Conservation (phyloP, 345 rosid genomes). For the Euphorbia tirucalli region DNA sequence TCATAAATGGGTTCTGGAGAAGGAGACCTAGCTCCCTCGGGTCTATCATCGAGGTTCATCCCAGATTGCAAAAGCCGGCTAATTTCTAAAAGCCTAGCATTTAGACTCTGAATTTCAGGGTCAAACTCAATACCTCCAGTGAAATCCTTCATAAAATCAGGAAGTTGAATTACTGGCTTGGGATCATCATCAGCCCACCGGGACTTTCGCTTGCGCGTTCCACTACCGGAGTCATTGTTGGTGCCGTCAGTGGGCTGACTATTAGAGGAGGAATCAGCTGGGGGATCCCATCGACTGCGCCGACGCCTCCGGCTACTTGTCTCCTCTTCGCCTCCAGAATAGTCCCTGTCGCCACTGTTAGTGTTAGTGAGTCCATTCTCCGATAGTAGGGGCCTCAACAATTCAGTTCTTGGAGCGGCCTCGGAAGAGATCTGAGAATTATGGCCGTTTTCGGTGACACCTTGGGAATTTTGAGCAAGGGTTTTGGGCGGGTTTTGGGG, state of each 20-base stretch:
- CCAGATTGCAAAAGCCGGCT: constrained; percentile 81
- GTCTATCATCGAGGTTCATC: constrained; percentile 76
- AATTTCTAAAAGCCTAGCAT: constrained; percentile 77
- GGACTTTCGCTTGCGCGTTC: constrained; percentile 71
- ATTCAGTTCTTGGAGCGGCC: constrained; percentile 25
- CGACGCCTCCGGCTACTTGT: constrained; percentile 66
- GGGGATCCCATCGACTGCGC: constrained; percentile 90
- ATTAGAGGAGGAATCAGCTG: constrained; percentile 21
- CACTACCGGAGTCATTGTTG: constrained; percentile 45
- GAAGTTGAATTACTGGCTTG: constrained; percentile 77
- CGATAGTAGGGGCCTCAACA: constrained; percentile 42
- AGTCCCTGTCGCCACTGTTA: constrained; percentile 59
- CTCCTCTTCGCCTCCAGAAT: constrained; percentile 89
- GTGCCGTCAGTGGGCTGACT: constrained; percentile 24
- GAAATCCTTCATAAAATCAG: constrained; percentile 87
- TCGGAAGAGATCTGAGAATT: constrained; percentile 1
- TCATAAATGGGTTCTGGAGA: constrained; percentile 95
- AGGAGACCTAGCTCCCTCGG: constrained; percentile 92
- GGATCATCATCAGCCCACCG: constrained; percentile 97
- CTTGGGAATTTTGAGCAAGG: constrained; percentile 1
- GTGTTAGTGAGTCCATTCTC: constrained; percentile 64
- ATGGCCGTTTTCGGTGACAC: constrained; percentile 1
- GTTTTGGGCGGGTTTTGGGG: constrained; percentile 8
- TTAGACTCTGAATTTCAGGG: constrained; percentile 84
- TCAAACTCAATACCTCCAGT: constrained; percentile 94